These are phyloP conservation scores for Jatropha curcas DNA, from an alignment of 345 rosid species.

Conservation along the genomic window DNA sequence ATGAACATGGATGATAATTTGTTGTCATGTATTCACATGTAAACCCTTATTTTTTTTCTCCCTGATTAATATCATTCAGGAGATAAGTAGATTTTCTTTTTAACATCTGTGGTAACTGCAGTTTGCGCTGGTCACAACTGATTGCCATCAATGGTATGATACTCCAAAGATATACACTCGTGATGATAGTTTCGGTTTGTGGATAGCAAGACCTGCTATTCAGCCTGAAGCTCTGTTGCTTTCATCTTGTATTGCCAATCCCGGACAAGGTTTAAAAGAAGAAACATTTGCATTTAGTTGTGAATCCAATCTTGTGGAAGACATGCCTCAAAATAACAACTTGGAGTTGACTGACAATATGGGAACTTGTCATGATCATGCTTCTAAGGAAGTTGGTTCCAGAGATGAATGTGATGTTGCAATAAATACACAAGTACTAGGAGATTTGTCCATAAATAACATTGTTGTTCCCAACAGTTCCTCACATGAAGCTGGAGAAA, in stretches of 20 bases:
- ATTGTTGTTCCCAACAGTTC: constrained; percentile 40
- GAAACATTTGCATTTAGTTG: constrained; percentile 32
- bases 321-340: constrained; percentile 44
- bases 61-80: not conserved
- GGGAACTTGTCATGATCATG: constrained; percentile 54
- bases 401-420: constrained; percentile 54
- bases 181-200: constrained; percentile 81
- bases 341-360: constrained; percentile 54
- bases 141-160: constrained; percentile 97
- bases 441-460: constrained; percentile 47
- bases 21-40: not conserved
- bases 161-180: constrained; percentile 89
- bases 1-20: not conserved
- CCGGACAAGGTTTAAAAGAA: constrained; percentile 27
- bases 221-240: constrained; percentile 31
- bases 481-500: constrained; percentile 45
- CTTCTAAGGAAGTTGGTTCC: constrained; percentile 40
- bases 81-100: not conserved
- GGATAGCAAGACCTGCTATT: constrained; percentile 73
- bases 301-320: constrained; percentile 45
- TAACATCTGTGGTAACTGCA: constrained; percentile 40
- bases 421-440: constrained; percentile 62
- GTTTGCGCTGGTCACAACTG: constrained; percentile 83
- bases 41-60: not conserved
- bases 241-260: constrained; percentile 39